A percentile compares a stretch with the other conserved stretches of the same genome.
Evolutionary conservation across 2,329 filamentous ascomycete species (phyloP).

Genomic region (Dactylellina haptotyla): DNA sequence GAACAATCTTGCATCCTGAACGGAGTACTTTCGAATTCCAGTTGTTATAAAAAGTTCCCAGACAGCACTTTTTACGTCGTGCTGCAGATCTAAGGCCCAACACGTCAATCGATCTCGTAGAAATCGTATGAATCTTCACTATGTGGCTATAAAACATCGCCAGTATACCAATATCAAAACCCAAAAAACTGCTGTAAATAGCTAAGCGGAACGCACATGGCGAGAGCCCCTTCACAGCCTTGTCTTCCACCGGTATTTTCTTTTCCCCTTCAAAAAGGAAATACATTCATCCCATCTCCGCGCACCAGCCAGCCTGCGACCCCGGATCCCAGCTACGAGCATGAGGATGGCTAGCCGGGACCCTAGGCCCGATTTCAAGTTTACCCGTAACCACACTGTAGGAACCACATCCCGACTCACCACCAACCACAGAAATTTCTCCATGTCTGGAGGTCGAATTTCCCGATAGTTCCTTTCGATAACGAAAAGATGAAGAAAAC

Average conservation of each 20-base stretch:
- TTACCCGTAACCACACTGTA: conserved; percentile 48
- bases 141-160: too few species aligned
- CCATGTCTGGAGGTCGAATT: not conserved
- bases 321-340: too few species aligned
- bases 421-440: not conserved
- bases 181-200: not conserved
- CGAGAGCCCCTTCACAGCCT: not conserved
- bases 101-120: too few species aligned
- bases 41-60: too few species aligned
- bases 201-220: not conserved
- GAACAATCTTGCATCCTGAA: too few species aligned
- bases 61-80: too few species aligned
- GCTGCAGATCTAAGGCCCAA: too few species aligned
- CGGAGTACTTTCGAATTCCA: too few species aligned
- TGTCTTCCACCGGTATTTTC: not conserved
- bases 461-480: conserved; percentile 42
- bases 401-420: conserved; percentile 45
- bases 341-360: too few species aligned
- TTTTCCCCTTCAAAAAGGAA: not conserved
- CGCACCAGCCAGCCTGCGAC: too few species aligned
- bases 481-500: not conserved
- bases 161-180: too few species aligned
- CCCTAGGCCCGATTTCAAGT: conserved; percentile 17
- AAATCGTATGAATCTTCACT: too few species aligned
- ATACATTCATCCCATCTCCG: conserved; percentile 22